Evolutionary conservation across 495 filamentous ascomycete genomes (phyloP).

Genomic region (Annulohypoxylon nitens): DNA sequence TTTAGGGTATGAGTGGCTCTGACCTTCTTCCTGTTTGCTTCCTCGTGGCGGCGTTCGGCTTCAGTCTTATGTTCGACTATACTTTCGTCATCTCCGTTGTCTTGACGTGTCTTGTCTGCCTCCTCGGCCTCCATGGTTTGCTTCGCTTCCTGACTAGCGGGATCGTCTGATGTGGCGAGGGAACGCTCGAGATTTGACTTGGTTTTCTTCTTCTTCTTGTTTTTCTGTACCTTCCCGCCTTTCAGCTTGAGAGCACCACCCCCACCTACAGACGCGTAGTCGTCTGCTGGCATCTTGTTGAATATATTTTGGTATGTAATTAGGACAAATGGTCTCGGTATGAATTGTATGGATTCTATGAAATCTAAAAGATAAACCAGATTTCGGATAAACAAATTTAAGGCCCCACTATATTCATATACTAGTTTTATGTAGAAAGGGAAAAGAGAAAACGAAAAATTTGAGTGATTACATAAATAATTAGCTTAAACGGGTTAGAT

Average conservation of each 20-base stretch:
- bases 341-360: too few relatives aligned
- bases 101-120: conserved; percentile 29
- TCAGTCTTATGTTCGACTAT: conserved; percentile 76
- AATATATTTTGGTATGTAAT: not conserved
- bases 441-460: not conserved
- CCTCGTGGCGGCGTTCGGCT: conserved; percentile 83
- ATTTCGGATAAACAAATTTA: not conserved
- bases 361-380: conserved; percentile 2
- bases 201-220: conserved; percentile 72
- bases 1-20: conserved; percentile 46
- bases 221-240: conserved; percentile 71
- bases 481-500: not conserved
- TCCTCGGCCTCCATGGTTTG: not conserved
- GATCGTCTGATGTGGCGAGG: conserved; percentile 46
- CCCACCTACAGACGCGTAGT: conserved; percentile 74
- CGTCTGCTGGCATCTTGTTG: conserved; percentile 69
- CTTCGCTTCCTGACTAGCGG: conserved; percentile 16
- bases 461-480: not conserved
- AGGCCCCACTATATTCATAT: not conserved
- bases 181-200: conserved; percentile 57
- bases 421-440: not conserved
- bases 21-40: conserved; percentile 83
- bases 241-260: conserved; percentile 85
- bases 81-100: conserved; percentile 38
- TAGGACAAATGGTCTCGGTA: too few relatives aligned